These are phyloP conservation scores for Neonothopanus nambi DNA, from an alignment of 1,284 basidiomycete genomes.

Conservation along the genomic window DNA sequence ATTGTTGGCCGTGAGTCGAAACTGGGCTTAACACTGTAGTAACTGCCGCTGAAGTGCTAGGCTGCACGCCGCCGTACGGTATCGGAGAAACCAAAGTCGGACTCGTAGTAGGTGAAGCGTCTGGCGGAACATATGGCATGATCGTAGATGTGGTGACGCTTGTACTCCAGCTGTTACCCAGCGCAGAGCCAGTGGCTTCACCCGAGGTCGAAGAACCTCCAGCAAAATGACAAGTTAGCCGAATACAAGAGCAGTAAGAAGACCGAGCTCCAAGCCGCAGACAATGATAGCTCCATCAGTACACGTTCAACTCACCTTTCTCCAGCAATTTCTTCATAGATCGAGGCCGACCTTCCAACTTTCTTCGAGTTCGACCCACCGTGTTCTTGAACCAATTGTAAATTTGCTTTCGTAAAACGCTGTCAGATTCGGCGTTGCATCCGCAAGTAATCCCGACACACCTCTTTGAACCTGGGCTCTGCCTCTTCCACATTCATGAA, in stretches of 20 bases:
- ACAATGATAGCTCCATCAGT: too few relatives aligned
- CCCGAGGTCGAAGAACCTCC: background rate
- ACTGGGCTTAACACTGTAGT: background rate
- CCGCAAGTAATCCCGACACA: conserved; percentile 22
- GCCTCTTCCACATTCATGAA: conserved; percentile 51
- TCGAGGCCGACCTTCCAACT: conserved; percentile 51
- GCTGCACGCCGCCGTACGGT: conserved; percentile 34
- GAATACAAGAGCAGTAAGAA: background rate
- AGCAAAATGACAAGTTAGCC: background rate
- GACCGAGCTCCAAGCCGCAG: too few relatives aligned
- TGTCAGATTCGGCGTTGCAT: conserved; percentile 8
- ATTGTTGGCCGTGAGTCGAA: background rate
- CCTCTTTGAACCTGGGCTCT: conserved; percentile 58
- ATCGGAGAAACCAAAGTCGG: conserved; percentile 36
- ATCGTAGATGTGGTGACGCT: conserved; percentile 31
- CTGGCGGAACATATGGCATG: conserved; percentile 35
- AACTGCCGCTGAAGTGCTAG: background rate
- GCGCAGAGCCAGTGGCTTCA: background rate
- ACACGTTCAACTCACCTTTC: conserved; percentile 36
- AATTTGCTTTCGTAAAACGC: conserved; percentile 46
- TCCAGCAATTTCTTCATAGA: conserved; percentile 47
- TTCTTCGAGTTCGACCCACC: conserved; percentile 53
- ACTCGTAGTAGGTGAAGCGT: conserved; percentile 33
- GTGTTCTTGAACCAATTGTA: conserved; percentile 73
- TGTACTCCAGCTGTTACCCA: conserved; percentile 28